Evolutionary conservation across 352 stramenopile species (phyloP).

Genomic region (Phytophthora sojae): DNA sequence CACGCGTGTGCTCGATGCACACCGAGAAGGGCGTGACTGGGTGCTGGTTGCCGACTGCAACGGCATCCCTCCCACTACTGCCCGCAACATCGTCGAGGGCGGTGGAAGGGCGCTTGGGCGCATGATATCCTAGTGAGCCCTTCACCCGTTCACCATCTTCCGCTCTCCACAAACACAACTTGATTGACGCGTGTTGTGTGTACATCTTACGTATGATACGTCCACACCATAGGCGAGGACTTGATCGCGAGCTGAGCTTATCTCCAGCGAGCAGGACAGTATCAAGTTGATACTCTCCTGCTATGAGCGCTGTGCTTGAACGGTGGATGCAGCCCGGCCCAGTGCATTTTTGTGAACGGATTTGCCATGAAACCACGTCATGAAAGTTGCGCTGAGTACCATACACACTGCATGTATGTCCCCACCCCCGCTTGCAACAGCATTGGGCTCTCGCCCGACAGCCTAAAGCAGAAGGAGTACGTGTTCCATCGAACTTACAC

Average conservation of each 20-base stretch:
- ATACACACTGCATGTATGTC: too few relatives aligned
- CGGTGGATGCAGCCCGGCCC: too few relatives aligned
- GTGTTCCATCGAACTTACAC: constrained; percentile 30
- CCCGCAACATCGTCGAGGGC: too few relatives aligned
- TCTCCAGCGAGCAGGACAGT: neutral
- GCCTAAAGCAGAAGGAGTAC: constrained; percentile 2
- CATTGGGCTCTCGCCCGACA: constrained; percentile 8
- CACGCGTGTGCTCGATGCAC: too few relatives aligned
- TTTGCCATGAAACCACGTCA: neutral
- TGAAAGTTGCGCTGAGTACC: neutral
- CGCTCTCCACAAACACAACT: neutral
- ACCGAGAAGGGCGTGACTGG: too few relatives aligned
- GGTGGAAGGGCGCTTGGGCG: too few relatives aligned
- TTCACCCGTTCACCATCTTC: neutral
- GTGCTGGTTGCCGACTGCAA: too few relatives aligned
- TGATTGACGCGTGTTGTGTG: neutral
- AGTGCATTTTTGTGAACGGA: too few relatives aligned
- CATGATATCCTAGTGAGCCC: neutral
- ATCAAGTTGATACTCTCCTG: constrained; percentile 1
- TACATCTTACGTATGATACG: neutral
- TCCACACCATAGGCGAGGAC: neutral
- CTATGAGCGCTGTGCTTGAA: neutral
- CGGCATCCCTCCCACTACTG: too few relatives aligned
- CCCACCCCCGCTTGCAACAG: neutral
- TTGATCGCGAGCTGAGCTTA: constrained; percentile 1